These are phyloP conservation scores for Phlyctochytrium arcticum DNA, from an alignment of 192 early-diverging fungal species.

Conservation along the genomic window DNA sequence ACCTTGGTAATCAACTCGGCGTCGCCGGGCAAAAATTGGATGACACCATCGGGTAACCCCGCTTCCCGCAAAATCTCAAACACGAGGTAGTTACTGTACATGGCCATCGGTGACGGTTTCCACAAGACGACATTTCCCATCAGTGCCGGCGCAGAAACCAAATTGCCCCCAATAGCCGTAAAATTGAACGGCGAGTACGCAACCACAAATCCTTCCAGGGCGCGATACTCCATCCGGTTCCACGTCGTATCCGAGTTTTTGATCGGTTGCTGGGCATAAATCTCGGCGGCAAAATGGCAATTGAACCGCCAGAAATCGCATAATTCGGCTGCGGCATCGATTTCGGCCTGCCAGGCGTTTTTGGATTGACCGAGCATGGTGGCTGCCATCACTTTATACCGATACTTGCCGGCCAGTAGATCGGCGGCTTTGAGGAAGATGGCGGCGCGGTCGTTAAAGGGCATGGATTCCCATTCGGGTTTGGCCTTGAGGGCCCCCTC, in stretches of 20 bases:
- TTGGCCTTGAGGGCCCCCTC: slow-evolving; percentile 80
- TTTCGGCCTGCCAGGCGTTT: slow-evolving; percentile 99
- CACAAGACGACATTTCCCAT: slow-evolving; percentile 98
- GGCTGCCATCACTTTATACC: slow-evolving; percentile 70
- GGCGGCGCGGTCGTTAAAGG: slow-evolving; percentile 88
- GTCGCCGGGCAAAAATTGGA: slow-evolving; percentile 94
- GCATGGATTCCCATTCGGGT: slow-evolving; percentile 86
- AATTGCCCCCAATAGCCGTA: slow-evolving; percentile 97
- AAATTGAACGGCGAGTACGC: slow-evolving; percentile 99
- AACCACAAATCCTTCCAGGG: slow-evolving; percentile 96
- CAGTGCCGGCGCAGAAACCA: slow-evolving; percentile 86
- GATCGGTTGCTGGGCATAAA: slow-evolving; percentile 90
- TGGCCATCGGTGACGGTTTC: slow-evolving; percentile 89
- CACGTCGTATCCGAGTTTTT: slow-evolving; percentile 78
- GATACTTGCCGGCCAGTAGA: slow-evolving; percentile 82
- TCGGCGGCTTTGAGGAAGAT: slow-evolving; percentile 99
- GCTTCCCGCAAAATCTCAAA: slow-evolving; percentile 90
- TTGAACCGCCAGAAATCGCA: slow-evolving; percentile 96
- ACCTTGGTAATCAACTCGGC: slow-evolving; percentile 73
- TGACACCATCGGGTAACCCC: slow-evolving; percentile 93
- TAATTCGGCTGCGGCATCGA: slow-evolving; percentile 94
- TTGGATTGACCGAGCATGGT: slow-evolving; percentile 99
- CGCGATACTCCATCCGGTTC: slow-evolving; percentile 95
- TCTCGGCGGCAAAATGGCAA: slow-evolving; percentile 84
- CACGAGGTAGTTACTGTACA: slow-evolving; percentile 88